Evolutionary conservation across 1,139 yeast species (phyloP).

Genomic region (Candida pseudoviswanathii): DNA sequence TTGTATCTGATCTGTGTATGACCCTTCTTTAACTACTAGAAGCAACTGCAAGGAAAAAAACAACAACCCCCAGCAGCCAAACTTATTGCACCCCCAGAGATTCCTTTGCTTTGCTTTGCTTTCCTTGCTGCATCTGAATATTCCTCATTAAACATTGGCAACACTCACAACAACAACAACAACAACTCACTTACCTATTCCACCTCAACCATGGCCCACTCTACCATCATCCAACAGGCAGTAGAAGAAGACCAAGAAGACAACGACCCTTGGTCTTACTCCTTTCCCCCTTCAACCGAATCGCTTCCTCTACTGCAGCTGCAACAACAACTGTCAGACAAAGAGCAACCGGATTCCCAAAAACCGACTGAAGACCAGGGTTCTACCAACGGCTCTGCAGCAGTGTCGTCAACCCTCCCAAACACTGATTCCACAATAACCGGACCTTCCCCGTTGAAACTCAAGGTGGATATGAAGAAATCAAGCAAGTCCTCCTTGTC

Average conservation of each 20-base stretch:
- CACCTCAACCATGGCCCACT: neutral
- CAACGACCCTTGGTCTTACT: conserved; percentile 45
- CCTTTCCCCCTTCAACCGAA: conserved; percentile 46
- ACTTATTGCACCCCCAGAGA: too few species aligned
- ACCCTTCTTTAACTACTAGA: too few species aligned
- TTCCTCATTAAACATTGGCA: too few species aligned
- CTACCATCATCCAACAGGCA: neutral
- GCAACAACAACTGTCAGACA: conserved; percentile 2
- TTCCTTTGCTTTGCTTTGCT: too few species aligned
- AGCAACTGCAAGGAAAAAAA: too few species aligned
- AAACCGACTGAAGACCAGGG: neutral
- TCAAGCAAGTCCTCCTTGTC: conserved; percentile 25
- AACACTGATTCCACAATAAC: conserved; percentile 3
- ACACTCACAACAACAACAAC: too few species aligned
- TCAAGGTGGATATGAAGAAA: conserved; percentile 7
- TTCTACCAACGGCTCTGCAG: neutral
- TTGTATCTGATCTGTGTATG: too few species aligned
- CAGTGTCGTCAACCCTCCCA: neutral
- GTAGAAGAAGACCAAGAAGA: conserved; percentile 31
- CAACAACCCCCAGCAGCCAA: too few species aligned
- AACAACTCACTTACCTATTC: neutral
- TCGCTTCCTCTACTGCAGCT: conserved; percentile 18
- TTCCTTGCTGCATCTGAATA: too few species aligned
- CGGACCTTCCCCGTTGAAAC: conserved; percentile 2
- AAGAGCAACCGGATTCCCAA: too few species aligned